Percentiles rank a stretch among this genome's conserved stretches.
Evolutionary conservation across 352 stramenopile species (phyloP).

Genomic region (Globisporangium nodosum): DNA sequence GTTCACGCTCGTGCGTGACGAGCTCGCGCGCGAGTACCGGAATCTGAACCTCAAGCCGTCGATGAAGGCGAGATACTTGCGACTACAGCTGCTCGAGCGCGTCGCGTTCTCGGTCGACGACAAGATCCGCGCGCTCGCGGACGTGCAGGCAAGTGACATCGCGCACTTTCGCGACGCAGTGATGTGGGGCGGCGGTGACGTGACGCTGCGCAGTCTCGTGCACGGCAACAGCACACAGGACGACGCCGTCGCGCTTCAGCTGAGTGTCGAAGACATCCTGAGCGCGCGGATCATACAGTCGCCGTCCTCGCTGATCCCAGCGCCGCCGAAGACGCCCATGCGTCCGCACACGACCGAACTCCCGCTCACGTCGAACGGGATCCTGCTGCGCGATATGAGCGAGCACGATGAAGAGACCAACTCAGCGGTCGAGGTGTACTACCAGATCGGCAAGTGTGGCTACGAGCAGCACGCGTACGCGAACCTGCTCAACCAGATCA

Average conservation of each 20-base stretch:
- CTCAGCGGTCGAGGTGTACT: slow-evolving; percentile 79
- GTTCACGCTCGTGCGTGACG: slow-evolving; percentile 46
- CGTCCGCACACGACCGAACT: slow-evolving; percentile 43
- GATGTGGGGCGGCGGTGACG: slow-evolving; percentile 19
- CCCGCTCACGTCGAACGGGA: slow-evolving; percentile 43
- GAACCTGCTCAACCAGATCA: slow-evolving; percentile 67
- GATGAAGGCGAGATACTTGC: slow-evolving; percentile 60
- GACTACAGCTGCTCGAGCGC: slow-evolving; percentile 63
- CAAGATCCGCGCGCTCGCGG: slow-evolving; percentile 41
- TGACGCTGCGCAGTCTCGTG: slow-evolving; percentile 35
- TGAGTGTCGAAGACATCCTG: slow-evolving; percentile 23
- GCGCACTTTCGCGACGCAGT: slow-evolving; percentile 16
- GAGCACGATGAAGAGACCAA: slow-evolving; percentile 70
- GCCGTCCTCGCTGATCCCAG: slow-evolving; percentile 10
- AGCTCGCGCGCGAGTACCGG: slow-evolving; percentile 59
- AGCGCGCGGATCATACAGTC: slow-evolving; percentile 10
- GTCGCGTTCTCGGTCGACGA: slow-evolving; percentile 50
- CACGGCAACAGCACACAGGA: slow-evolving; percentile 54
- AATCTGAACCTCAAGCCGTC: slow-evolving; percentile 64
- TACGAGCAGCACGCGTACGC: slow-evolving; percentile 51
- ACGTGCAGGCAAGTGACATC: slow-evolving; percentile 21
- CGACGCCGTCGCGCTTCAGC: slow-evolving; percentile 30
- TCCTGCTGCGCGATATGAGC: slow-evolving; percentile 56
- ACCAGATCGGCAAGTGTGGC: slow-evolving; percentile 61
- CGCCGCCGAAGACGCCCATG: slow-evolving; percentile 18